Conservation (phyloP, 139 green algal species). For the Coelastrella sp. region DNA sequence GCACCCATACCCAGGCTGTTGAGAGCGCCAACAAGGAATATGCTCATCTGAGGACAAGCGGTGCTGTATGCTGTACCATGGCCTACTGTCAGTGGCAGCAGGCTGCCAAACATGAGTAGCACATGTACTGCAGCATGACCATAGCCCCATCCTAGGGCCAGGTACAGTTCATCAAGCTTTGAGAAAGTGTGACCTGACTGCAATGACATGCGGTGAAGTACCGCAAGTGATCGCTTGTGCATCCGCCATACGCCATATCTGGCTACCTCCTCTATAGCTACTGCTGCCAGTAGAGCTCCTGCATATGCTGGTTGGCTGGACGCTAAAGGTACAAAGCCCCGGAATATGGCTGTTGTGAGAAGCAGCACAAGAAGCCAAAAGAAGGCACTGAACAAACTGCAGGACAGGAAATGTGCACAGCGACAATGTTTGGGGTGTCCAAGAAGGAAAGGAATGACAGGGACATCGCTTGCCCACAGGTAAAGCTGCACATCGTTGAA, state of each 20-base stretch:
- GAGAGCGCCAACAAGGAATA: conserved; percentile 62
- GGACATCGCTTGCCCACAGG: too few species aligned
- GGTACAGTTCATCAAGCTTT: conserved; percentile 62
- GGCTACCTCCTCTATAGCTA: conserved; percentile 56
- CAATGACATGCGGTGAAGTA: conserved; percentile 27
- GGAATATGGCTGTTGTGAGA: conserved; percentile 57
- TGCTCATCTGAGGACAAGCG: conserved; percentile 44
- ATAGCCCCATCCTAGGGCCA: conserved; percentile 69
- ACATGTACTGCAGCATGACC: conserved; percentile 63
- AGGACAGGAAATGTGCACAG: neutral
- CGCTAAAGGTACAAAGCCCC: conserved; percentile 55
- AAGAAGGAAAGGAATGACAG: too few species aligned
- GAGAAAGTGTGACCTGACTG: conserved; percentile 50
- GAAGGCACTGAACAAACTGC: conserved; percentile 60
- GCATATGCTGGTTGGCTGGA: conserved; percentile 46
- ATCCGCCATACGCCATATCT: conserved; percentile 50
- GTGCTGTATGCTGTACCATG: conserved; percentile 56
- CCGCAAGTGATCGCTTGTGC: conserved; percentile 20
- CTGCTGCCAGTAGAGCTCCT: conserved; percentile 52
- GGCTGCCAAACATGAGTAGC: conserved; percentile 62
- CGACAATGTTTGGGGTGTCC: neutral
- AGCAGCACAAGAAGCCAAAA: conserved; percentile 63
- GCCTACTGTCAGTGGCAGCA: conserved; percentile 60
- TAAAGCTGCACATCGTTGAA: too few species aligned
- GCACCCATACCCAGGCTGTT: conserved; percentile 59